A percentile compares a stretch with the other conserved stretches of the same genome.
Evolutionary conservation across 371 early-diverging fungal genomes (phyloP).

Genomic region (Apophysomyces variabilis): DNA sequence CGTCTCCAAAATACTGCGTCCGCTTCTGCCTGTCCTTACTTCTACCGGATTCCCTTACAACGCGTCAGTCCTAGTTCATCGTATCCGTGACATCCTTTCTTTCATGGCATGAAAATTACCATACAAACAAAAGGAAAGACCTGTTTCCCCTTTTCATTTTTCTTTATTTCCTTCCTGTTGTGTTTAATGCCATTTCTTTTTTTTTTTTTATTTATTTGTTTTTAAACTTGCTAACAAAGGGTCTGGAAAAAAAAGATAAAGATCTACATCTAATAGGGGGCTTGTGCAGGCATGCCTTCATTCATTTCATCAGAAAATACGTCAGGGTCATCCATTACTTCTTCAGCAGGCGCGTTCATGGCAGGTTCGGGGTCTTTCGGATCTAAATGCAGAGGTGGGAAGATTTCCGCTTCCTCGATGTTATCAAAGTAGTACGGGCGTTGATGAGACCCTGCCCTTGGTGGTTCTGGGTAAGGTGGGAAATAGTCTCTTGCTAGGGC

Average conservation of each 20-base stretch:
- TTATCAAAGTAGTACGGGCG: neutral
- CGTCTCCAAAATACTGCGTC: constrained; percentile 5
- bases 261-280: no score
- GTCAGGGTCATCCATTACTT: no score
- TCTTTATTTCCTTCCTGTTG: no score
- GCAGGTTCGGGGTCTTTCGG: neutral
- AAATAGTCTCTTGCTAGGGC: no score
- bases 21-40: constrained; percentile 9
- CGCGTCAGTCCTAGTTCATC: constrained; percentile 18
- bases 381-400: neutral
- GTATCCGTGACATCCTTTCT: constrained; percentile 6
- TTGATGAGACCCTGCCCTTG: neutral
- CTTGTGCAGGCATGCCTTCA: no score
- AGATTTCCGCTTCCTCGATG: neutral
- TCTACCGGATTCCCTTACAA: constrained; percentile 27
- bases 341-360: neutral
- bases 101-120: neutral
- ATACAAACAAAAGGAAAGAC: neutral
- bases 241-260: no score
- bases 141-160: no score
- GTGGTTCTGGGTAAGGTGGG: neutral
- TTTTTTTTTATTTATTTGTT: no score
- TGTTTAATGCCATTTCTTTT: no score
- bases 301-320: no score
- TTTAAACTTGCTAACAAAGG: no score